phyloP scores from a whole-genome alignment of 108 stramenopile genomes.

The Cyclotella cryptica region DNA sequence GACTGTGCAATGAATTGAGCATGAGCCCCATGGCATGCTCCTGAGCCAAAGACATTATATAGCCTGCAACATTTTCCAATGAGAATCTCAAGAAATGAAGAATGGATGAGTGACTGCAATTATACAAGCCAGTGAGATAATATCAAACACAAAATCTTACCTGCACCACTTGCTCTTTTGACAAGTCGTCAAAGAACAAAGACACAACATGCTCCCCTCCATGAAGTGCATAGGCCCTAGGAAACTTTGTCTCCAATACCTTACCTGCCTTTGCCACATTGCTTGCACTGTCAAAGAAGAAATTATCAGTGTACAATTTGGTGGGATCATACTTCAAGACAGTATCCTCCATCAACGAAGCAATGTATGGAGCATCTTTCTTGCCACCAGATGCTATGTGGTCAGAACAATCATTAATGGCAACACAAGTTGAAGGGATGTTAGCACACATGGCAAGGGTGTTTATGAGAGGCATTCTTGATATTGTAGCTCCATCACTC shows the following conservation, averaged over 20 bases:
- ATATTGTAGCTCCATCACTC: background rate
- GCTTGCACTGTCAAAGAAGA: slow-evolving; percentile 38
- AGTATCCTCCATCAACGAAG: slow-evolving; percentile 6
- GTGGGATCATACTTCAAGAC: slow-evolving; percentile 16
- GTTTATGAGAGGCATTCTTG: background rate
- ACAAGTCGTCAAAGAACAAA: slow-evolving; percentile 6
- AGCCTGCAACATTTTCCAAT: slow-evolving; percentile 10
- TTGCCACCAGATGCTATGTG: slow-evolving; percentile 36
- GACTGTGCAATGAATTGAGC: slow-evolving; percentile 24
- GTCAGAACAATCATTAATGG: slow-evolving; percentile 23
- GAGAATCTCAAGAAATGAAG: background rate
- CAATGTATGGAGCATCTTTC: slow-evolving; percentile 23
- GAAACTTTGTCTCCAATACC: slow-evolving; percentile 16
- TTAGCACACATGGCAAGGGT: background rate
- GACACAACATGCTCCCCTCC: slow-evolving; percentile 35
- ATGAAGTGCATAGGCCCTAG: slow-evolving; percentile 8
- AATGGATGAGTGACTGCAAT: no score
- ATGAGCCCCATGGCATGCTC: background rate
- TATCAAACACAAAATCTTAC: background rate
- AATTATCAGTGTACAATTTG: slow-evolving; percentile 18
- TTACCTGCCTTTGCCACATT: slow-evolving; percentile 34
- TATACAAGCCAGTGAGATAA: background rate
- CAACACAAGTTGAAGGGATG: background rate
- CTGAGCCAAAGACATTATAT: slow-evolving; percentile 15
- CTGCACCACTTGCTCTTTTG: background rate